A percentile compares a stretch with the other conserved stretches of the same genome.
Evolutionary conservation across 2,329 filamentous ascomycete species (phyloP).

Genomic region (Chaetothyriales sp.): DNA sequence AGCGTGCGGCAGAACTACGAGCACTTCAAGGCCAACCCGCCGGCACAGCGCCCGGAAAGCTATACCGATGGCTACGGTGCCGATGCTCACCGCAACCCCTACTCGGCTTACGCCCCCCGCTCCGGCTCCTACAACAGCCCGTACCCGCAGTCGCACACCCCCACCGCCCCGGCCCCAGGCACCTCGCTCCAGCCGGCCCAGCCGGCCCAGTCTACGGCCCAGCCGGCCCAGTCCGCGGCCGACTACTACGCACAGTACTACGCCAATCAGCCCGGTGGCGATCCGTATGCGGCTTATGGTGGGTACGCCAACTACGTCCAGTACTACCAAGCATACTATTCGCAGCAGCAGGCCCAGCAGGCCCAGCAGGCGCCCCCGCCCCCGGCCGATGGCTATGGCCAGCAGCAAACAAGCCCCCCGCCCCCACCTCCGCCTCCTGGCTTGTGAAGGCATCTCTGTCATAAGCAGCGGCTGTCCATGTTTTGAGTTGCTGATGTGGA

Average conservation of each 20-base stretch:
- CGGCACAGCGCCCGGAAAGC: slow-evolving; percentile 42
- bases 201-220: too few species aligned
- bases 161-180: neutral
- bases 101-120: slow-evolving; percentile 41
- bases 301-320: slow-evolving; percentile 60
- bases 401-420: slow-evolving; percentile 22
- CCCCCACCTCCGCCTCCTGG: slow-evolving; percentile 51
- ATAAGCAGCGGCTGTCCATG: neutral
- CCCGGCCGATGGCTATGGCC: slow-evolving; percentile 42
- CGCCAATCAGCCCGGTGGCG: slow-evolving; percentile 14
- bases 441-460: slow-evolving; percentile 22
- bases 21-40: slow-evolving; percentile 66
- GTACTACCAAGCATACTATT: slow-evolving; percentile 52
- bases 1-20: slow-evolving; percentile 87
- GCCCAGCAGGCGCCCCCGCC: slow-evolving; percentile 26
- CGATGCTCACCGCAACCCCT: slow-evolving; percentile 29
- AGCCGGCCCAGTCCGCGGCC: slow-evolving; percentile 25
- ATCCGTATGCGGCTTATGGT: slow-evolving; percentile 76
- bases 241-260: slow-evolving; percentile 64
- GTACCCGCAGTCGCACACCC: slow-evolving; percentile 19
- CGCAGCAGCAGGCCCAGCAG: slow-evolving; percentile 48
- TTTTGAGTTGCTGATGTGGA: neutral
- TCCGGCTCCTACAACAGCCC: slow-evolving; percentile 29
- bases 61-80: slow-evolving; percentile 39
- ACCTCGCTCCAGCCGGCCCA: slow-evolving; percentile 12